Evolutionary conservation across 1,284 basidiomycete species (phyloP), one percentile per base, ranked within the genome.

Genomic region (Leucoagaricus sp.): DNA sequence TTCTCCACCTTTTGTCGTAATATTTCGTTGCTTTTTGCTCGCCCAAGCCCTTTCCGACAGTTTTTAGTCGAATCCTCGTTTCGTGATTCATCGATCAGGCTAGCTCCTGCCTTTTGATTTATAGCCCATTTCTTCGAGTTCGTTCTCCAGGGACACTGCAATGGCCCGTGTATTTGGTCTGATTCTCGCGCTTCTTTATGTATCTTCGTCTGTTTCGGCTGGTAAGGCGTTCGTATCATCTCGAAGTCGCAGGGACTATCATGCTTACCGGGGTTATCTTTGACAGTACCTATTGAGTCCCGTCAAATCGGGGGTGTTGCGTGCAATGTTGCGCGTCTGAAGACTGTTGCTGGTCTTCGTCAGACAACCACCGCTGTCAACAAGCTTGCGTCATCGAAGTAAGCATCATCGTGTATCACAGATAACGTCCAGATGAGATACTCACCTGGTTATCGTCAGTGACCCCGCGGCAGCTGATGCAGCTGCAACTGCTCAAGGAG

Each of bases 241-340:
- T 38, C 19, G 8, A 25, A 28, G 9, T 28, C 21, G 31, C 12
- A 17, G 17, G 17, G 13, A 21, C n/a, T n/a, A n/a, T 4, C 4
- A 13, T 41, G 28, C 48, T 56, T 7, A 56, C 41, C 15, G 10
- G 26, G 15, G 17, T 21, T 29, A 28, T 1, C 10, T 12, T 31
- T 46, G 52, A 44, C 46, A 65, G 66, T 63, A 19, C 63, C 65
- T 23, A 48, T 63, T n/a, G 55, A 54, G 7, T 40, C 55, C 25
- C 71, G 72, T 48, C 70, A 71, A 61, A 56, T 70, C 31, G 71
- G 70, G 15, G 64, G 69, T 62, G 54, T 73, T 19, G 62, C 67
- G 50, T 75, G 75, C 65, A 73, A 73, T 59, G 36, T 69, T 25
- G 70, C 73, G 48, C 70, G 72, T 21, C 60, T 70, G 17, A 57